Conservation (phyloP, 2,329 filamentous ascomycete genomes). For the Cryphonectria parasitica region DNA sequence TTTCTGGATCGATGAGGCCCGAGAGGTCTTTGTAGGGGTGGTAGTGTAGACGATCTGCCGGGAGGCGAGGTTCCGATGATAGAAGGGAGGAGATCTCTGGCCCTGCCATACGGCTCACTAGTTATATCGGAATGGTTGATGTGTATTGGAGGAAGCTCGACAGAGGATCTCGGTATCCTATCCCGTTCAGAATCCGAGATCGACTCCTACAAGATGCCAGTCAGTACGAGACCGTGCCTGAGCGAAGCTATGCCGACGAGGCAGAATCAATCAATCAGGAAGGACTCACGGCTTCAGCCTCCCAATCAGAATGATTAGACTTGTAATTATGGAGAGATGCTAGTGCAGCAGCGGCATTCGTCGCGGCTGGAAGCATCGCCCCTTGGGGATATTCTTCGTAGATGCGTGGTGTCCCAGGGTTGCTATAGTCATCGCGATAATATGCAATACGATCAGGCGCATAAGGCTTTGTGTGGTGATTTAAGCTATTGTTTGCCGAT, state of each 20-base stretch:
- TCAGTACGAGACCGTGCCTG: conserved; percentile 16
- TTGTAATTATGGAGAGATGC: conserved; percentile 82
- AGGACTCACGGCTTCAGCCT: conserved; percentile 72
- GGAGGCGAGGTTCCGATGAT: conserved; percentile 82
- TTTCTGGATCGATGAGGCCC: conserved; percentile 78
- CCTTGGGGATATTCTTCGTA: conserved; percentile 69
- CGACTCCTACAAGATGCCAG: conserved; percentile 58
- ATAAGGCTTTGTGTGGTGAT: conserved; percentile 49
- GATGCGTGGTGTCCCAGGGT: conserved; percentile 69
- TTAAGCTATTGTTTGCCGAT: conserved; percentile 29
- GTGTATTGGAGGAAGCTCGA: conserved; percentile 75
- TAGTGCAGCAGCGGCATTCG: conserved; percentile 82
- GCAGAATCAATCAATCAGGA: background rate
- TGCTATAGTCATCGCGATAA: conserved; percentile 68
- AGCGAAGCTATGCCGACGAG: conserved; percentile 10
- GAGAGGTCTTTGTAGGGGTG: conserved; percentile 76
- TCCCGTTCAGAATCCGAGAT: conserved; percentile 72
- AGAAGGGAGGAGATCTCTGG: conserved; percentile 79
- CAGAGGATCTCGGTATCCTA: conserved; percentile 66
- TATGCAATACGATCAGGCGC: conserved; percentile 67
- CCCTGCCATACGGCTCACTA: conserved; percentile 71
- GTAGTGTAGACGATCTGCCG: conserved; percentile 84
- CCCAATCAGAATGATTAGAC: conserved; percentile 71
- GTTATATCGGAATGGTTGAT: conserved; percentile 62
- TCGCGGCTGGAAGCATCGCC: conserved; percentile 66